Evolutionary conservation across 495 filamentous ascomycete genomes (phyloP), one percentile per base, ranked within the genome.

Genomic region (Ascodesmis nigricans): DNA sequence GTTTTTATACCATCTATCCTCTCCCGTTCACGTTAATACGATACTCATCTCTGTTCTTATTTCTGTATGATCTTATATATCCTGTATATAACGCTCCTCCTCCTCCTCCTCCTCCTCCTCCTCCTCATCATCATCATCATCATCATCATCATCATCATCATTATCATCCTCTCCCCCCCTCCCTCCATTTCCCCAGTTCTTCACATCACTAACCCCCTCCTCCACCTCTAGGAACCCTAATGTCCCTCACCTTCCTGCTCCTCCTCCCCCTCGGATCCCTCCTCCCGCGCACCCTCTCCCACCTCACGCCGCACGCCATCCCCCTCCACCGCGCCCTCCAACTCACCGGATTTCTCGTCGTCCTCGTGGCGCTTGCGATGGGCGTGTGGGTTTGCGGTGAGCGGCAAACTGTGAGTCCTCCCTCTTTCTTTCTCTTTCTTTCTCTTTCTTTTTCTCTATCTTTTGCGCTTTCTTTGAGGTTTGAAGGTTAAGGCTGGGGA

Each of bases 291-390:
- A 18, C 68, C 9, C 41, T 63, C 27, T 57, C 59, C 31, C 61
- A 50, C 8, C 60, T 60, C 23, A 36, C 33, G 13, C 29, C 47
- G 29, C 44, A 48, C 11, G 39, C 43, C 6, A 33, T 54, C 50
- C 47, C 50, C 22, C 33, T 75, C 3, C 77, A 82, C 49, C 67
- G 56, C 1, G 53, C 38, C 0, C 57, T 67, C 34, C 77, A 82
- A 52, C 32, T 63, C 0, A 43, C 75, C 7, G 52, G 65, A 14
- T 64, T 72, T 38, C 18, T 57, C 8, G 36, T 69, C 6, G 64
- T 66, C 36, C 58, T 73, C 46, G 60, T 60, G 4, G 77, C 67
- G 1, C 58, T 79, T 29, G 72, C 58, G 1, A 23, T 75, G 15
- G 77, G 77, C 15, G 46, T 78, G 11, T 61, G 56, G 40, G 35